Conservation (phyloP, 768 basidiomycete species). For the Leucocoprinus leucothites region DNA sequence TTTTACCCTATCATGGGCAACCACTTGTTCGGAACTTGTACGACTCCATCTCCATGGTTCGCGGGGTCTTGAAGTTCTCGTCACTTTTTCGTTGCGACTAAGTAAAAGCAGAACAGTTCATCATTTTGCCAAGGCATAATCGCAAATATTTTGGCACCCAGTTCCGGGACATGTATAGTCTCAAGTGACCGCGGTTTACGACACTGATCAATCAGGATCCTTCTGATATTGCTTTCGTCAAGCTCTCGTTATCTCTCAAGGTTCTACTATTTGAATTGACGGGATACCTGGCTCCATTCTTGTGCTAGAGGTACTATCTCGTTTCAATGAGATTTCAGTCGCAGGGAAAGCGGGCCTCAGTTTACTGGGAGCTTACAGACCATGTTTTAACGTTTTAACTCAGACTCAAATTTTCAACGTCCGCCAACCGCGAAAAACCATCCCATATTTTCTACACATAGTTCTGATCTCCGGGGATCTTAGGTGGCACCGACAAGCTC, state of each 20-base stretch:
- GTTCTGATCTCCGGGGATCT: neutral
- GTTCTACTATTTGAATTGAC: neutral
- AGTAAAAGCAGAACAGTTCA: neutral
- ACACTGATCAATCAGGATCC: neutral
- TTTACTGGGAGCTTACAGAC: neutral
- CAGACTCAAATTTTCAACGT: neutral
- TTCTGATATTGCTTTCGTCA: neutral
- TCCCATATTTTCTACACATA: neutral
- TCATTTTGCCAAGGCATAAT: neutral
- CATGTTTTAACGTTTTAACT: neutral
- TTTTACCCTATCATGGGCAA: neutral
- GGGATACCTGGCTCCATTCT: neutral
- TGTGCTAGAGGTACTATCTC: neutral
- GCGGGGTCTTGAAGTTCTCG: neutral
- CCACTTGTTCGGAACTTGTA: neutral
- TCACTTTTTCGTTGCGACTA: neutral
- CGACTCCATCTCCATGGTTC: conserved; percentile 2
- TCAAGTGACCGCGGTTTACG: conserved; percentile 2
- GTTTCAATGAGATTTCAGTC: neutral
- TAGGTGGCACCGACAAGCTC: neutral
- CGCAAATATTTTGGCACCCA: neutral
- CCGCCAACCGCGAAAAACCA: neutral
- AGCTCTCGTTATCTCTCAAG: neutral
- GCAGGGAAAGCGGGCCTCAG: neutral
- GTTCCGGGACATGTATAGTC: neutral